Percentiles rank a stretch among this genome's conserved stretches.
These are phyloP conservation scores for Voacanga thouarsii DNA, from an alignment of 257 asterid species.

Conservation along the genomic window DNA sequence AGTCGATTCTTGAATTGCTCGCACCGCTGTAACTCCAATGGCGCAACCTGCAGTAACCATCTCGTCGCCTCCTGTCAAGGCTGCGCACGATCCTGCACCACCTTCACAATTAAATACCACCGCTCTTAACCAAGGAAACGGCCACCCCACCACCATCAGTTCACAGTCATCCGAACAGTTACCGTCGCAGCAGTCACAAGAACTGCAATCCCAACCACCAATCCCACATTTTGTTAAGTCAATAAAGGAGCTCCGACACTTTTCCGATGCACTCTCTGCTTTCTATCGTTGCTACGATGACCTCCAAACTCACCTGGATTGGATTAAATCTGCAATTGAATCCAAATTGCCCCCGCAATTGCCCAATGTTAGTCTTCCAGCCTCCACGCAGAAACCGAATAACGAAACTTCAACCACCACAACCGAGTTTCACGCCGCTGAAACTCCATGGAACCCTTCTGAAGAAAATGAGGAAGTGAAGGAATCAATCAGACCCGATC, in stretches of 20 bases:
- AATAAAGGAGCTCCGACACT: conserved; percentile 36
- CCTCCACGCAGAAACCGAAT: conserved; percentile 2
- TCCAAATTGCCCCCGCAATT: conserved; percentile 32
- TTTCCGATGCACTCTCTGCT: conserved; percentile 46
- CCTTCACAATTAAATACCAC: conserved; percentile 1
- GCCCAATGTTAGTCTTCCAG: conserved; percentile 14
- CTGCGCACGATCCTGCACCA: conserved; percentile 12
- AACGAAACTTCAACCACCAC: not conserved
- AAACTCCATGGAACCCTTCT: conserved; percentile 4
- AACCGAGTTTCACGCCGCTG: not conserved
- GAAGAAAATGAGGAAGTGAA: conserved; percentile 13
- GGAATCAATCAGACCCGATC: not conserved
- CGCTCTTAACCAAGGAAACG: conserved; percentile 13
- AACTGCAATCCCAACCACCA: conserved; percentile 23
- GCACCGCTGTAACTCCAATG: conserved; percentile 1
- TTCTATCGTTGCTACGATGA: conserved; percentile 59
- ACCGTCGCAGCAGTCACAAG: conserved; percentile 17
- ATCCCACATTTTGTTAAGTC: conserved; percentile 31
- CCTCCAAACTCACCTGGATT: conserved; percentile 51
- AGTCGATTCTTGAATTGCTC: no score
- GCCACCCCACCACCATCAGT: conserved; percentile 2
- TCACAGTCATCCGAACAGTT: not conserved
- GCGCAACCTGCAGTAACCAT: conserved; percentile 20
- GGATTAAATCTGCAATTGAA: conserved; percentile 42
- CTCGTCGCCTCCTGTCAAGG: conserved; percentile 8